Evolutionary conservation across 805 yeast species (phyloP), one percentile per base, ranked within the genome.

Genomic region (Phaffomyces thermotolerans): DNA sequence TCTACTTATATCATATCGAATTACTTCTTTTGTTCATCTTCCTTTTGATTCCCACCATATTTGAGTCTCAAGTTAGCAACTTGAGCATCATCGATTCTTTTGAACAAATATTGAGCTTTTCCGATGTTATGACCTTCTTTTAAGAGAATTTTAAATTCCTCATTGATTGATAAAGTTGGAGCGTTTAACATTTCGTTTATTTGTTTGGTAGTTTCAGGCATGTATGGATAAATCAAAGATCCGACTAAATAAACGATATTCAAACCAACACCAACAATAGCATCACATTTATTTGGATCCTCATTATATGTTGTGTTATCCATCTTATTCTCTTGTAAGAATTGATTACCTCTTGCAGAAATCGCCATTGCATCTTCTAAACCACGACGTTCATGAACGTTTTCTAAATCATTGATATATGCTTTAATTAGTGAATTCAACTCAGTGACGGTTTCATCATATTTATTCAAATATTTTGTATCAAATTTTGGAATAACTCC

Each of bases 251-350:
- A 90, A 40, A 91, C 79, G 60, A 91, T 71, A 68, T 91, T 93
- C 63, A 93, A 71, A 47, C 95, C 97, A 42, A 87, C 84, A 51
- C 86, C 95, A 44, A 93, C 85, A 41, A 91, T 95, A 4, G 96
- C 95, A 59, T 89, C 96, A 13, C 95, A 78, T 57, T 78, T 79
- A 30, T 75, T 86, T 36, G 96, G 95, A 39, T 67, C 62, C 58
- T 87, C 78, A 44, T 79, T 76, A 65, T 80, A 87, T 52, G 90
- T 72, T 9, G 85, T 72, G 73, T 93, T 93, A 66, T 91, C 98
- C 57, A 93, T 75, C 68, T 90, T 90, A 70, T 90, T 89, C 41
- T 91, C 99, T 69, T 93, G 99, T 63, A 93, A 75, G 75, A 91
- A 93, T 64, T 75, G 84, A 68, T 93, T 93, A 66, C 99, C 99